Base-by-base conservation (phyloP, 257 asterid species). In the Cinchona pubescens region DNA sequence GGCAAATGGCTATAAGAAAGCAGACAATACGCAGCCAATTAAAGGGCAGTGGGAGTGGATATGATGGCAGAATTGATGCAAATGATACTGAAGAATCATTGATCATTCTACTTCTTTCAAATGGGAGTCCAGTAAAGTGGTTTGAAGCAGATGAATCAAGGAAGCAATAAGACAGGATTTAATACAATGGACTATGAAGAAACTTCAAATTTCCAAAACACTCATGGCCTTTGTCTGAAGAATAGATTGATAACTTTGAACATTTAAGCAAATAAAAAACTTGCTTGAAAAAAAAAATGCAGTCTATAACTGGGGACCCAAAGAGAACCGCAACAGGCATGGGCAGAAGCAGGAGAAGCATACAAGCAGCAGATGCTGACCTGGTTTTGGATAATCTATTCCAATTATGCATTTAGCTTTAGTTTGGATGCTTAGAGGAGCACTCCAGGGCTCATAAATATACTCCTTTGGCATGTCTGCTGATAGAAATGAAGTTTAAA, bases 391-490 rank as follows among this genome's bases (percentile, higher is more conserved):
- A 84, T 94, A 94, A 86, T 94, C 98, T 82, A 89, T 80, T 68
- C 98, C 99, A 29, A 90, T 76, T 59, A 94, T 85, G 86, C 99
- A 92, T 78, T 85, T 88, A 62, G 96, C 98, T 84, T 90, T 92
- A 12, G 78, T 86, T 79, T 94, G 98, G 70, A 92, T 67, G 87
- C 91, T 86, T 62, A 79, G 59, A 64, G 99, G 99, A 83, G 99
- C 98, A 59, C 87, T 84, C 99, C 98, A 94, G 62, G 98, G 99
- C 86, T 90, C 97, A 65, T 92, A 94, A 43, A 94, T 94, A 85
- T 89, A 94, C 83, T 92, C 96, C 92, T 90, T 86, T 2, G 99
- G 99, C 97, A 94, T 92, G 83, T 89, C 99, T 94, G 92, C 67
- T 49, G 43, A 55, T 56, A 27, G 75, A 83, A 51, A 56, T 16